Percentiles rank a stretch among this genome's conserved stretches.
Conservation (phyloP, 331 rosid genomes). For the Rhamnella rubrinervis region DNA sequence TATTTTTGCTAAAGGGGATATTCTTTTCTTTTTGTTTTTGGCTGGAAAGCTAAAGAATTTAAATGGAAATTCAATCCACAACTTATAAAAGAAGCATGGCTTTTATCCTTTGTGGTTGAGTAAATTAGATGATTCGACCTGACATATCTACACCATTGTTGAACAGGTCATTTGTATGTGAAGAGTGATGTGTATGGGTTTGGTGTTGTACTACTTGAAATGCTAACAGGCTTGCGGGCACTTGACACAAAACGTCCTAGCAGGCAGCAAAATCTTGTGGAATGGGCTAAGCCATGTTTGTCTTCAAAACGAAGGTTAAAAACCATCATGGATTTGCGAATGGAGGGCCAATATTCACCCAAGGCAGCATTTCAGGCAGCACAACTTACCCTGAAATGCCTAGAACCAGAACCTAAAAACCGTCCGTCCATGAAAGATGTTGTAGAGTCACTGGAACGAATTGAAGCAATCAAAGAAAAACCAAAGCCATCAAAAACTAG, state of each 20-base stretch:
- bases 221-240: constrained; percentile 72
- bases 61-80: background rate
- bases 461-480: constrained; percentile 36
- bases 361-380: constrained; percentile 55
- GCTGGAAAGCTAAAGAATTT: no score
- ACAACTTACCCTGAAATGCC: constrained; percentile 57
- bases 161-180: constrained; percentile 81
- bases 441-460: constrained; percentile 47
- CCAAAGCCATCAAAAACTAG: constrained; percentile 34
- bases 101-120: background rate
- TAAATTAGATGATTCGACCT: constrained; percentile 9
- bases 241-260: constrained; percentile 43
- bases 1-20: background rate
- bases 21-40: background rate
- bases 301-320: constrained; percentile 43
- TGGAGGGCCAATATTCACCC: constrained; percentile 69
- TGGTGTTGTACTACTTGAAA: constrained; percentile 86
- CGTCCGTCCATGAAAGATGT: constrained; percentile 90
- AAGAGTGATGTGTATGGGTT: constrained; percentile 92
- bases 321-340: constrained; percentile 48
- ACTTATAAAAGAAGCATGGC: constrained; percentile 10
- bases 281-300: constrained; percentile 69
- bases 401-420: constrained; percentile 43
- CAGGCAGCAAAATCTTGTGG: constrained; percentile 58
- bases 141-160: constrained; percentile 1